Conservation (phyloP, 116 monocot species). For the Papilionanthe hybrid region DNA sequence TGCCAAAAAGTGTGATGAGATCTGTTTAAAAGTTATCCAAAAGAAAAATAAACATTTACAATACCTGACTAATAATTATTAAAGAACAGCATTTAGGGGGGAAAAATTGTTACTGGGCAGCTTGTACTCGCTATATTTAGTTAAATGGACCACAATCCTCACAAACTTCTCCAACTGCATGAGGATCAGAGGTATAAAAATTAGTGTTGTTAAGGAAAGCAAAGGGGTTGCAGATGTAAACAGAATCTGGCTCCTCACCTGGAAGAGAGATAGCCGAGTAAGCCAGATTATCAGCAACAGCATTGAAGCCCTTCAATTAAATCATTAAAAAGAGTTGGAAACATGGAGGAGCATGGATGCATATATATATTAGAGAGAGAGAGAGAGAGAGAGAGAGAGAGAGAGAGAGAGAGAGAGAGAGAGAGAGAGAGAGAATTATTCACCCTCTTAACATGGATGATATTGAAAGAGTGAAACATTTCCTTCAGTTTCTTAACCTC, state of each 20-base stretch:
- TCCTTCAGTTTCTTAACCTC: conserved; percentile 64
- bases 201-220: not conserved
- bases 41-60: too few relatives aligned
- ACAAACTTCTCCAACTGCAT: conserved; percentile 18
- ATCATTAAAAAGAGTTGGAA: not conserved
- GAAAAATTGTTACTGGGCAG: not conserved
- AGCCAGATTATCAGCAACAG: conserved; percentile 54
- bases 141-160: conserved; percentile 3
- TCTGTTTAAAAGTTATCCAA: too few relatives aligned
- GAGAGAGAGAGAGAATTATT: not conserved
- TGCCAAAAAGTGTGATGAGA: too few relatives aligned
- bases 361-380: too few relatives aligned
- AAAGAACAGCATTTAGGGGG: too few relatives aligned
- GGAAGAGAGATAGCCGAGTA: conserved; percentile 37
- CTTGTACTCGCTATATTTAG: not conserved
- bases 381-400: too few relatives aligned
- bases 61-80: too few relatives aligned
- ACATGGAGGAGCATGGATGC: too few relatives aligned
- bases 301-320: conserved; percentile 43
- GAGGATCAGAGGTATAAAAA: not conserved
- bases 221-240: not conserved
- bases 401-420: too few relatives aligned
- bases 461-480: conserved; percentile 51
- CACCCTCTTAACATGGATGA: conserved; percentile 74
- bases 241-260: conserved; percentile 13